These are phyloP conservation scores for Fusarium ambrosium DNA, from an alignment of 2,329 filamentous ascomycete genomes.

Conservation along the genomic window DNA sequence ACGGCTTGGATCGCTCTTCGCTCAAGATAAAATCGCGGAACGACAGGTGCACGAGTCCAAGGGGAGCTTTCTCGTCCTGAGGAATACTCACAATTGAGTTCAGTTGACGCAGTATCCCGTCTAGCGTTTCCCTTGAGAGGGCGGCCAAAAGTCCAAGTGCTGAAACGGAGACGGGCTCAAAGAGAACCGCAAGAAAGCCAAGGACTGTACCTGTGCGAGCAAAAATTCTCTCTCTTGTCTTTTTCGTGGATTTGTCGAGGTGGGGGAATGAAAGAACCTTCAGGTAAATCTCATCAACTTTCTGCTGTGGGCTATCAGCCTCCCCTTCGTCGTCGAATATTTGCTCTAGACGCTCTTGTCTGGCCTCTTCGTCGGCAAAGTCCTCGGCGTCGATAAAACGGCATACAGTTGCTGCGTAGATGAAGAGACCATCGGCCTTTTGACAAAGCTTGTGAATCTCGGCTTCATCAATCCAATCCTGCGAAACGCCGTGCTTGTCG, in stretches of 20 bases:
- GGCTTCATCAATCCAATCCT: neutral
- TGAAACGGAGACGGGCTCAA: conserved; percentile 1
- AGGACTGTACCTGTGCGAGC: neutral
- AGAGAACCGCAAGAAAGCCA: conserved; percentile 2
- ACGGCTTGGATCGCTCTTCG: neutral
- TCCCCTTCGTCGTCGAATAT: conserved; percentile 61
- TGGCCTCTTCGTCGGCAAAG: neutral
- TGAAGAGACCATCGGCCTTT: conserved; percentile 21
- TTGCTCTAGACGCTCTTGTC: neutral
- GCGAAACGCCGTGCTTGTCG: neutral
- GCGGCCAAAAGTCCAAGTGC: neutral
- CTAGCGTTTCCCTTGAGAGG: neutral
- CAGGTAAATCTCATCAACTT: conserved; percentile 16
- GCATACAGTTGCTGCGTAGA: conserved; percentile 23
- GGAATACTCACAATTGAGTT: conserved; percentile 6
- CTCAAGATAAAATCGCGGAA: conserved; percentile 20
- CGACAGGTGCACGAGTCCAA: conserved; percentile 9
- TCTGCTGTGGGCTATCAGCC: neutral
- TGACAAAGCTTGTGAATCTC: neutral
- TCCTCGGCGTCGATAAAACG: conserved; percentile 6
- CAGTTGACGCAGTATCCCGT: neutral
- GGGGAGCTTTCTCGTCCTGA: neutral
- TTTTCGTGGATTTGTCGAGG: neutral
- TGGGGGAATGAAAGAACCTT: conserved; percentile 14
- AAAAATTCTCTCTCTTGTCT: neutral